Conservation (phyloP, 345 rosid species). For the Odontarrhena argentea region DNA sequence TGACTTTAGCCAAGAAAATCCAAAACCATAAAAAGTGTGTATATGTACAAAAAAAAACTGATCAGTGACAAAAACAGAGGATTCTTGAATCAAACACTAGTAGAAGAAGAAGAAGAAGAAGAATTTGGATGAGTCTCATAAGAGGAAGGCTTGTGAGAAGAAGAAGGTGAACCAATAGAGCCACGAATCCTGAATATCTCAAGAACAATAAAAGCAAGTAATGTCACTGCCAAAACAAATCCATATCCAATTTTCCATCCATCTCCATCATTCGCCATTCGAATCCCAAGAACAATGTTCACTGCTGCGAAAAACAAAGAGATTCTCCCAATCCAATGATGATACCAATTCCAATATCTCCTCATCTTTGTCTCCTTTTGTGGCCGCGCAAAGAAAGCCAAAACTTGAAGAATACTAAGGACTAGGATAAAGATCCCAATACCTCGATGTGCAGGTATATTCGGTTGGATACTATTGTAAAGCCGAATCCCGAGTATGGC, state of each 20-base stretch:
- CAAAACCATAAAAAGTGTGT: neutral
- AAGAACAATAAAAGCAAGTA: constrained; percentile 56
- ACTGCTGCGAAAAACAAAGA: constrained; percentile 77
- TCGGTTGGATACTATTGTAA: constrained; percentile 51
- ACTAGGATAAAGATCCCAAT: constrained; percentile 76
- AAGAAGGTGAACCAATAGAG: constrained; percentile 40
- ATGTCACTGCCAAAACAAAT: constrained; percentile 54
- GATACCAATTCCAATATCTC: constrained; percentile 88
- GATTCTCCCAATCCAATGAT: constrained; percentile 77
- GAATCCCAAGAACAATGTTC: constrained; percentile 71
- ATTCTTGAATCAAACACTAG: constrained; percentile 34
- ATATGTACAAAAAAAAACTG: constrained; percentile 33
- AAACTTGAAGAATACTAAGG: constrained; percentile 81
- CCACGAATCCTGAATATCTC: constrained; percentile 55
- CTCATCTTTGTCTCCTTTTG: constrained; percentile 69
- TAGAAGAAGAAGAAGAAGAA: constrained; percentile 12
- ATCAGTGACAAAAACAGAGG: constrained; percentile 1
- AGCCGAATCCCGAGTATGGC: constrained; percentile 71
- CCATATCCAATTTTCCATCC: constrained; percentile 83
- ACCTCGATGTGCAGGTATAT: constrained; percentile 70
- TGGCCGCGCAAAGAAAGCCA: constrained; percentile 83
- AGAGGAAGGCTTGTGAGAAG: constrained; percentile 47
- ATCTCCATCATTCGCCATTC: constrained; percentile 56
- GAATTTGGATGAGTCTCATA: constrained; percentile 67
- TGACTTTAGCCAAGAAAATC: constrained; percentile 19